Evolutionary conservation across 1,284 basidiomycete species (phyloP).

Genomic region (Rhodotorula sp.): DNA sequence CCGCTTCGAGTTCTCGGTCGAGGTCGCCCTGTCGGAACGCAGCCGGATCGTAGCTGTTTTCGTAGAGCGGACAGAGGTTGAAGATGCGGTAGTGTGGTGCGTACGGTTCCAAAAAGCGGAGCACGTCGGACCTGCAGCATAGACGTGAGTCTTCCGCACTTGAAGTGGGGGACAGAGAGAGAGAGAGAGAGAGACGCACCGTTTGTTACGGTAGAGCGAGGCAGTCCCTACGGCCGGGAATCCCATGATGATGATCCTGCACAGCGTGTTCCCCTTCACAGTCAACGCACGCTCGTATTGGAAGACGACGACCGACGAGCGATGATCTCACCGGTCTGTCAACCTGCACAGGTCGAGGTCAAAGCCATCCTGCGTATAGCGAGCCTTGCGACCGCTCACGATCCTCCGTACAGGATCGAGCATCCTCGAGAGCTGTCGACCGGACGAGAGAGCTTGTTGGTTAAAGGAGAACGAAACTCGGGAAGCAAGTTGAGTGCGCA

Average conservation of each 20-base stretch:
- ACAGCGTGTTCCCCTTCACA: neutral
- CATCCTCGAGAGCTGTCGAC: neutral
- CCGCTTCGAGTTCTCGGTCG: neutral
- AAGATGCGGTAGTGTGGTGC: constrained; percentile 81
- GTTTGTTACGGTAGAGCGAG: constrained; percentile 74
- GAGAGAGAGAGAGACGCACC: constrained; percentile 45
- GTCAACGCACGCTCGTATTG: neutral
- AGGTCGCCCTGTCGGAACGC: constrained; percentile 58
- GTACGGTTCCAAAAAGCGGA: constrained; percentile 69
- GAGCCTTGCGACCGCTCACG: constrained; percentile 63
- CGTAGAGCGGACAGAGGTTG: constrained; percentile 62
- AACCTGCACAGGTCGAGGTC: constrained; percentile 76
- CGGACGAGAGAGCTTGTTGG: neutral
- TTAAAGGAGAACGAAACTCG: too few species aligned
- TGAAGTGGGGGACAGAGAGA: neutral
- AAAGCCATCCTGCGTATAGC: constrained; percentile 69
- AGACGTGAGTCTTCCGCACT: too few species aligned
- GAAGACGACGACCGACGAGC: neutral
- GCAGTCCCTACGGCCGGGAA: constrained; percentile 80
- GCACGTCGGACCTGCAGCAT: constrained; percentile 60
- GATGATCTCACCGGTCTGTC: constrained; percentile 47
- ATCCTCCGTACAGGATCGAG: constrained; percentile 47
- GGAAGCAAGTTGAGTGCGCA: too few species aligned
- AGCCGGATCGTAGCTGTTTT: constrained; percentile 54
- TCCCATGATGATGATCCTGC: constrained; percentile 72